Evolutionary conservation across 306 rosid species (phyloP).

Genomic region (Cicer cuneatum): DNA sequence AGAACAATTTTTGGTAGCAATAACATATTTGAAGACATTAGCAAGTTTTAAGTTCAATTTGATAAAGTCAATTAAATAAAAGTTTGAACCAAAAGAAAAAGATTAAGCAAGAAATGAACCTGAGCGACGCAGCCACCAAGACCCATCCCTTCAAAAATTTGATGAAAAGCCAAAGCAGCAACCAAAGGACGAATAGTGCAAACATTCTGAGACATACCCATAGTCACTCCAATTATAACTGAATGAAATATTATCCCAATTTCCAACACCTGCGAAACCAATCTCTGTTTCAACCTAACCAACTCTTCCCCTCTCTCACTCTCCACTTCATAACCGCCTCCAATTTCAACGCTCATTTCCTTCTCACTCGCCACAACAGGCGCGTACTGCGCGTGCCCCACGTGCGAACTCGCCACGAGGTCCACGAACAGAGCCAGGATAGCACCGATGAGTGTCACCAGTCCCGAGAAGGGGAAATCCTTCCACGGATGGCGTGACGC

Average conservation of each 20-base stretch:
- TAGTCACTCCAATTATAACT: conserved; percentile 82
- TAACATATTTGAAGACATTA: no score
- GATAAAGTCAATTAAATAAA: neutral
- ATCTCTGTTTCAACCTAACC: conserved; percentile 68
- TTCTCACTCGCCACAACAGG: conserved; percentile 54
- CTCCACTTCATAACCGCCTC: conserved; percentile 17
- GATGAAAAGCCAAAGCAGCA: conserved; percentile 90
- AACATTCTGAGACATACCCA: conserved; percentile 97
- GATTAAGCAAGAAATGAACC: conserved; percentile 42
- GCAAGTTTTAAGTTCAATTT: neutral
- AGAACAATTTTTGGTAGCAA: no score
- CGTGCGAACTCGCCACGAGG: conserved; percentile 78
- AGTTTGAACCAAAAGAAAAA: neutral
- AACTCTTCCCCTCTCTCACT: conserved; percentile 53
- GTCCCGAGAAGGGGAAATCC: conserved; percentile 89
- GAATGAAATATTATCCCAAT: conserved; percentile 95
- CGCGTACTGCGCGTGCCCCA: conserved; percentile 64
- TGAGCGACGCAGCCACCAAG: conserved; percentile 98
- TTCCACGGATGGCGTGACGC: conserved; percentile 83
- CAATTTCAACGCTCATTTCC: conserved; percentile 41
- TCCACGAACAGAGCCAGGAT: conserved; percentile 73
- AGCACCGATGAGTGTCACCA: conserved; percentile 76
- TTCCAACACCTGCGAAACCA: conserved; percentile 86
- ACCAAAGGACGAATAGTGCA: conserved; percentile 90
- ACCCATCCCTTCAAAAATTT: conserved; percentile 95